Percentiles rank a stretch among this genome's conserved stretches.
Conservation (phyloP, 2,329 filamentous ascomycete genomes). For the Fusarium succisae region DNA sequence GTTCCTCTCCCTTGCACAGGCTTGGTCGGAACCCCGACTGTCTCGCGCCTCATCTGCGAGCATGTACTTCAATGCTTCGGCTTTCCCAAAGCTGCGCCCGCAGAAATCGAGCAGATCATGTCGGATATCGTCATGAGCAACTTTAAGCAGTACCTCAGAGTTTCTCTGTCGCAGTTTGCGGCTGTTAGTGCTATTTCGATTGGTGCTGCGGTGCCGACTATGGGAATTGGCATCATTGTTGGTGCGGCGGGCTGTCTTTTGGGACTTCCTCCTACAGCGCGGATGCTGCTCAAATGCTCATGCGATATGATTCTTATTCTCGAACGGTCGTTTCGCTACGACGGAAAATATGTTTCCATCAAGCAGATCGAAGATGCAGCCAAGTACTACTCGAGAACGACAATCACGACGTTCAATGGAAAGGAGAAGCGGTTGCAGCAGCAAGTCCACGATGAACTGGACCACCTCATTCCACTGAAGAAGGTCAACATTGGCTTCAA, state of each 20-base stretch:
- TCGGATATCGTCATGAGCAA: slow-evolving; percentile 38
- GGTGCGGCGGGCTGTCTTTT: slow-evolving; percentile 32
- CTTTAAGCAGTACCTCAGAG: slow-evolving; percentile 31
- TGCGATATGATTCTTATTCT: slow-evolving; percentile 42
- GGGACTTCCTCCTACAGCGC: slow-evolving; percentile 30
- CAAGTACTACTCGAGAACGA: slow-evolving; percentile 34
- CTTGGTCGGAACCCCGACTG: slow-evolving; percentile 39
- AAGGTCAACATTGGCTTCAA: slow-evolving; percentile 36
- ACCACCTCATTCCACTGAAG: slow-evolving; percentile 36
- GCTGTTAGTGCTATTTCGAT: slow-evolving; percentile 22
- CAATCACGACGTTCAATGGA: slow-evolving; percentile 30
- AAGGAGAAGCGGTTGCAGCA: slow-evolving; percentile 37
- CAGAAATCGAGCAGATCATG: slow-evolving; percentile 39
- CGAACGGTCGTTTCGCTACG: slow-evolving; percentile 37
- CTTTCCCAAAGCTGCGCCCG: slow-evolving; percentile 37
- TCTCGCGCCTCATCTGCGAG: slow-evolving; percentile 42
- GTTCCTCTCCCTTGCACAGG: slow-evolving; percentile 37
- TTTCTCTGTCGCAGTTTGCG: slow-evolving; percentile 36
- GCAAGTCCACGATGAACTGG: slow-evolving; percentile 40
- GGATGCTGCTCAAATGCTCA: slow-evolving; percentile 41
- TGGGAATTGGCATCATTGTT: slow-evolving; percentile 32
- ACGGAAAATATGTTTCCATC: slow-evolving; percentile 40
- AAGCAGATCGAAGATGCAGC: slow-evolving; percentile 41
- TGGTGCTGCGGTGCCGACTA: slow-evolving; percentile 31
- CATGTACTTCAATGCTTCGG: slow-evolving; percentile 43